Evolutionary conservation across 2,329 filamentous ascomycete genomes (phyloP), one percentile per base, ranked within the genome.

Genomic region (Trichoderma pleuroti): DNA sequence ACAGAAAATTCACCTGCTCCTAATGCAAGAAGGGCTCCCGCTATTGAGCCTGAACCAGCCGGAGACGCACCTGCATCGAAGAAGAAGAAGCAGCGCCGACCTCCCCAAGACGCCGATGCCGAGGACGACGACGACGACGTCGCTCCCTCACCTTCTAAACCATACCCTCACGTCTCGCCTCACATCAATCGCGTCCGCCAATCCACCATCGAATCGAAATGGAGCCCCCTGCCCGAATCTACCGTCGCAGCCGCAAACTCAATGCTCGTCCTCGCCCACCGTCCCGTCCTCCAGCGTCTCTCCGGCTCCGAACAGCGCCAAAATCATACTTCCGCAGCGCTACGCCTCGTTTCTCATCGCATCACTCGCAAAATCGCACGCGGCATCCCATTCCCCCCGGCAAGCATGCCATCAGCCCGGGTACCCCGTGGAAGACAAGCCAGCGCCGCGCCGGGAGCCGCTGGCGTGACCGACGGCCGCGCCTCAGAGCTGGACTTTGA

Each of bases 201-300:
- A 72, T 85, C 86, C 32, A 86, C 85, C 46, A 91, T 97, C 71
- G 86, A 91, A 54, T 81, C 90, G 54, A 92, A 91, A 77, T 93
- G 91, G 91, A 82, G 84, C 3, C 83, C 87, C 7, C 83, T 92
- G 6, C 83, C 87, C 5, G 77, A 81, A 8, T 79, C 83, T 28
- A 87, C 90, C 54, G 80, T 91, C 68, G 81, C 85, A 9, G 85
- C 85, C 65, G 84, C 91, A n/a, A 81, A 83, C 21, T 78, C 82
- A 18, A 83, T 92, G 32, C 81, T 93, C 36, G 80, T 84, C 26
- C 85, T 89, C 73, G 85, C 88, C 64, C 87, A 90, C 74, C 86
- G 86, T 18, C 88, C 90, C 16, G 86, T 92, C 57, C 83, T 92
- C 14, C 84, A 87, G 64, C 86, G 86, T 54, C 82, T 90, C 16